A percentile compares a stretch with the other conserved stretches of the same genome.
phyloP scores from a whole-genome alignment of 805 yeast genomes.

The Metschnikowia chrysomelidarum region DNA sequence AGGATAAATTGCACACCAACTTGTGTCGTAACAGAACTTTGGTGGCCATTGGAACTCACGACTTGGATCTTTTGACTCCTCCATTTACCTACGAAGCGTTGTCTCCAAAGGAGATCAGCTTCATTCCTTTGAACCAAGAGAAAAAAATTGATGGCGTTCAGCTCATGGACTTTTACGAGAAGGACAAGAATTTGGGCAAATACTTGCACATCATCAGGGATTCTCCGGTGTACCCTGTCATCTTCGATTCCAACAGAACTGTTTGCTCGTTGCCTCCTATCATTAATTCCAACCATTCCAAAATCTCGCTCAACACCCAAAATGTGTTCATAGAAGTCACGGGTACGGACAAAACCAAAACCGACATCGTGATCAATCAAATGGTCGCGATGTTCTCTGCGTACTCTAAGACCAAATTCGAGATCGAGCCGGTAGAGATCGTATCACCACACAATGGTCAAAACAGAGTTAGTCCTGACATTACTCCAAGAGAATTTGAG shows the following conservation, averaged over 20 bases:
- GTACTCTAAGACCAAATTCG: conserved; percentile 77
- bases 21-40: conserved; percentile 95
- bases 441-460: conserved; percentile 77
- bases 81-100: conserved; percentile 89
- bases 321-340: conserved; percentile 92
- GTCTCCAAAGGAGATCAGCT: conserved; percentile 71
- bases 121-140: conserved; percentile 71
- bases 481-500: conserved; percentile 61
- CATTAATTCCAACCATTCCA: conserved; percentile 88
- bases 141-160: conserved; percentile 70
- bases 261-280: conserved; percentile 96
- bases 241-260: conserved; percentile 68
- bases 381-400: conserved; percentile 94
- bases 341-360: conserved; percentile 93
- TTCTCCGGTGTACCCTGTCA: conserved; percentile 88
- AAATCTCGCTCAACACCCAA: conserved; percentile 78
- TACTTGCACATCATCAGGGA: conserved; percentile 84
- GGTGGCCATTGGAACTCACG: conserved; percentile 99
- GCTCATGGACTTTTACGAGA: conserved; percentile 85
- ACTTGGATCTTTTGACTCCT: conserved; percentile 71
- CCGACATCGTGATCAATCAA: conserved; percentile 88
- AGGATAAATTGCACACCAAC: conserved; percentile 93
- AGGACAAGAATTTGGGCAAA: conserved; percentile 86
- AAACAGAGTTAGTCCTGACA: conserved; percentile 72
- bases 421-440: conserved; percentile 86